These are phyloP conservation scores for Zasmidium angulare DNA, from an alignment of 2,329 filamentous ascomycete species.

Conservation along the genomic window DNA sequence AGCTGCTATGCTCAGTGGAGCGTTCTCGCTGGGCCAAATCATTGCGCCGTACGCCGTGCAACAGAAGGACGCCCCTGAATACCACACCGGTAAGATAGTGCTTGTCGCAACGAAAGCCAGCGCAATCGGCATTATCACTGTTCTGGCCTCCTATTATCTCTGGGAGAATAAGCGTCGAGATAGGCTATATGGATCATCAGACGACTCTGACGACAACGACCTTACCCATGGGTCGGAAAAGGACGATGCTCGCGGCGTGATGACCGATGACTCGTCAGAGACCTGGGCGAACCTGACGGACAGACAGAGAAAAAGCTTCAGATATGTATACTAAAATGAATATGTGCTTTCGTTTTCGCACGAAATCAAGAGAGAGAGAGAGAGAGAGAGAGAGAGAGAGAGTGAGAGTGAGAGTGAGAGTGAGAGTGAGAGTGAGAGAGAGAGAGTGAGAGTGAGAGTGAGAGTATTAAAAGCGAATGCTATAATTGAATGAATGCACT, in stretches of 20 bases:
- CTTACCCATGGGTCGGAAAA: background rate
- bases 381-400: too few species aligned
- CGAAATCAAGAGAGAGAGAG: too few species aligned
- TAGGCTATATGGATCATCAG: conserved; percentile 2
- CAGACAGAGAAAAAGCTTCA: conserved; percentile 25
- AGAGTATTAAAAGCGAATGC: too few species aligned
- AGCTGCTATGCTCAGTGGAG: conserved; percentile 55
- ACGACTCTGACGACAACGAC: background rate
- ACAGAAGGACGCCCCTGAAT: conserved; percentile 37
- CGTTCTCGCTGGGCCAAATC: conserved; percentile 40
- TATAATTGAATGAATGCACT: too few species aligned
- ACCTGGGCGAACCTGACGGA: conserved; percentile 28
- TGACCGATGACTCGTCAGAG: background rate
- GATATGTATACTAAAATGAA: conserved; percentile 12
- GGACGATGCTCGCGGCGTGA: background rate
- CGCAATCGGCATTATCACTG: conserved; percentile 40
- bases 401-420: too few species aligned
- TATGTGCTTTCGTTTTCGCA: too few species aligned
- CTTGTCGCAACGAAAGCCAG: conserved; percentile 37
- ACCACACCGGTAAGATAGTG: conserved; percentile 44
- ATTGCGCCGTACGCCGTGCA: conserved; percentile 43
- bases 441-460: too few species aligned
- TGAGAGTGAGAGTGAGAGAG: too few species aligned
- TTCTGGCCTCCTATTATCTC: conserved; percentile 43
- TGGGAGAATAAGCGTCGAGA: conserved; percentile 17